These are phyloP conservation scores for Russula earlei DNA, from an alignment of 768 basidiomycete species.

Conservation along the genomic window DNA sequence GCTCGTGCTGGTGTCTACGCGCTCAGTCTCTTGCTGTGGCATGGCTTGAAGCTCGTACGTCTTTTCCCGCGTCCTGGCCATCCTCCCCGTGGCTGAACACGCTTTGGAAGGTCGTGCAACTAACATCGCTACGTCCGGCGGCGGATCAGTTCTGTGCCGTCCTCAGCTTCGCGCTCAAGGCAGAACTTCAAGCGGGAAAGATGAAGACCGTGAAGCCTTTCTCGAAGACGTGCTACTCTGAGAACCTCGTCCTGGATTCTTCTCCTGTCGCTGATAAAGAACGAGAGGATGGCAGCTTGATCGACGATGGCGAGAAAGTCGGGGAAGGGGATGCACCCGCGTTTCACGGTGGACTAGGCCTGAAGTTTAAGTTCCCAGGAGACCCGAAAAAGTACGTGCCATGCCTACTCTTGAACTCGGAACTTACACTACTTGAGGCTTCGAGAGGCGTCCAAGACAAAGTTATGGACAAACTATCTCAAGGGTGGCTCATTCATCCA, in stretches of 20 bases:
- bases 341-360: constrained; percentile 71
- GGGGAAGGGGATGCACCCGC: constrained; percentile 42
- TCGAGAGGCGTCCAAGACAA: constrained; percentile 87
- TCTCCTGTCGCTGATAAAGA: constrained; percentile 28
- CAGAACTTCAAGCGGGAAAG: constrained; percentile 78
- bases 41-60: constrained; percentile 85
- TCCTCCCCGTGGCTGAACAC: background rate
- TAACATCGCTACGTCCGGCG: constrained; percentile 87
- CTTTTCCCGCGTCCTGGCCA: background rate
- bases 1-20: constrained; percentile 93
- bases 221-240: constrained; percentile 89
- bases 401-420: background rate
- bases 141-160: constrained; percentile 89
- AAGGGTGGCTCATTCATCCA: constrained; percentile 39
- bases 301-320: constrained; percentile 52
- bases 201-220: constrained; percentile 93
- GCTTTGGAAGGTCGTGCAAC: constrained; percentile 65
- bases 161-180: constrained; percentile 81
- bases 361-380: constrained; percentile 84
- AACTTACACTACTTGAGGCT: constrained; percentile 37
- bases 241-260: constrained; percentile 60
- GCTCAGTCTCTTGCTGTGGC: constrained; percentile 90
- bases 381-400: constrained; percentile 76
- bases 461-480: constrained; percentile 89
- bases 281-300: constrained; percentile 50